Conservation (phyloP, 2,329 filamentous ascomycete species). For the Sarocladiaceae sp. region DNA sequence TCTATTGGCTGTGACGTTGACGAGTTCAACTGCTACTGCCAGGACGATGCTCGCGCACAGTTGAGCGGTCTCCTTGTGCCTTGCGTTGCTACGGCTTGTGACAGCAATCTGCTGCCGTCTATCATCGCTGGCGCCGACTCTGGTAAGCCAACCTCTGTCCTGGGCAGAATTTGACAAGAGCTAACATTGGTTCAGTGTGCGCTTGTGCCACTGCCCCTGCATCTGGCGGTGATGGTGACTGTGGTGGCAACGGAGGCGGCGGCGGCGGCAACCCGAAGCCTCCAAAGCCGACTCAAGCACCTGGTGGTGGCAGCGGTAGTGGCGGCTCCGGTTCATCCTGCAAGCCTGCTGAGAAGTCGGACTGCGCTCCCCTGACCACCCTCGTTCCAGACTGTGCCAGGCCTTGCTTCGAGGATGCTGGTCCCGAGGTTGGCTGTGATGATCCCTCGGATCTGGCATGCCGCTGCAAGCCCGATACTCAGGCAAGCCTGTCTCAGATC, state of each 20-base stretch:
- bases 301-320: not conserved
- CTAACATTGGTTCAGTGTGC: constrained; percentile 7
- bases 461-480: constrained; percentile 18
- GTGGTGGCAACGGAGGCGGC: not conserved
- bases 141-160: not conserved
- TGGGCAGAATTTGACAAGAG: too few species aligned
- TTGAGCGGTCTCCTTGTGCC: constrained; percentile 17
- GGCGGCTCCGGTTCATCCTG: constrained; percentile 1
- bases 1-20: constrained; percentile 19
- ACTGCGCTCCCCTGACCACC: constrained; percentile 21
- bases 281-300: not conserved
- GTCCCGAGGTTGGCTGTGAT: constrained; percentile 20
- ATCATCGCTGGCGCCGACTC: constrained; percentile 17
- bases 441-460: constrained; percentile 20
- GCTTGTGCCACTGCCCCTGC: constrained; percentile 11
- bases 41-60: constrained; percentile 14
- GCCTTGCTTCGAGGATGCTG: constrained; percentile 20
- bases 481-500: constrained; percentile 16
- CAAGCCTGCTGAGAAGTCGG: constrained; percentile 10
- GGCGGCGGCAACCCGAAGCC: not conserved
- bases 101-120: constrained; percentile 13
- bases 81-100: constrained; percentile 18
- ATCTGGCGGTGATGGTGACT: constrained; percentile 9
- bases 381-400: constrained; percentile 22
- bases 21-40: constrained; percentile 23